These are phyloP conservation scores for Ambrosiella cleistominuta DNA, from an alignment of 2,329 filamentous ascomycete species.

Conservation along the genomic window DNA sequence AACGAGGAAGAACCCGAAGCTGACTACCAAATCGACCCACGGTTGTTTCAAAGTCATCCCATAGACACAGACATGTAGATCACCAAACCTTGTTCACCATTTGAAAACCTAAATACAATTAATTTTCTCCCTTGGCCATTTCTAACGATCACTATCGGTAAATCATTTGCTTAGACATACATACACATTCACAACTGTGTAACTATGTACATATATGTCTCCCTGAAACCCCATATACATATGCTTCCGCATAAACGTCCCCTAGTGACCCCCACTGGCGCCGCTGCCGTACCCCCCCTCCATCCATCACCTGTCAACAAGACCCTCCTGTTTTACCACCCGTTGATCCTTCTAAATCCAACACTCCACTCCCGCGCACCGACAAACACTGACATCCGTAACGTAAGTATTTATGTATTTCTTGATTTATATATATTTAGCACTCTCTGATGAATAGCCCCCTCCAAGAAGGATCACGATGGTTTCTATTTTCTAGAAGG, in stretches of 20 bases:
- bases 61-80: not conserved
- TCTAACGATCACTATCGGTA: no score
- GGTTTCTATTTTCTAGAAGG: no score
- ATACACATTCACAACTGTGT: not conserved
- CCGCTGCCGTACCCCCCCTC: not conserved
- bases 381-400: no score
- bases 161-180: not conserved
- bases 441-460: no score
- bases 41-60: conserved; percentile 5
- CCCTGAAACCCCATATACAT: no score
- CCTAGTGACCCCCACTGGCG: not conserved
- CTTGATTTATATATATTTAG: no score
- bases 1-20: not conserved
- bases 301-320: not conserved
- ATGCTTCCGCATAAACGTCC: not conserved
- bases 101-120: not conserved
- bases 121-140: no score
- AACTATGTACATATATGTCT: not conserved
- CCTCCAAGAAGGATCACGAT: no score
- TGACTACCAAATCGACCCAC: conserved; percentile 7
- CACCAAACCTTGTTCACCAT: not conserved
- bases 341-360: not conserved
- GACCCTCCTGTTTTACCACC: not conserved
- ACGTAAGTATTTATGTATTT: no score
- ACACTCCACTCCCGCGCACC: not conserved